A percentile compares a stretch with the other conserved stretches of the same genome.
Conservation (phyloP, 1,139 yeast species). For the Kurtzmaniella quercitrusa region DNA sequence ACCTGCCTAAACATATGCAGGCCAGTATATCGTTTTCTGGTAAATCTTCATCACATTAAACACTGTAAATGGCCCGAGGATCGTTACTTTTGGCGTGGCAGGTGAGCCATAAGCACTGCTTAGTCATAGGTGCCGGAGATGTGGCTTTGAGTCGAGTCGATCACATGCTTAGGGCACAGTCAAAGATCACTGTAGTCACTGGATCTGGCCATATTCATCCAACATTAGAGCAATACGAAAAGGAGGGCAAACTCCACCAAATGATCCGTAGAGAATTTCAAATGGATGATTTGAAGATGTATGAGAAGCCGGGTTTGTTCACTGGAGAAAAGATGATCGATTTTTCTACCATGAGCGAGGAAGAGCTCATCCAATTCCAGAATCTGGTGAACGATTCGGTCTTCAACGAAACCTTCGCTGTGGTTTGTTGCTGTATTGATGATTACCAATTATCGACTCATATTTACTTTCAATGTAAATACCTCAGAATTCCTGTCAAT, state of each 20-base stretch:
- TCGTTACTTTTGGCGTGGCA: slow-evolving; percentile 74
- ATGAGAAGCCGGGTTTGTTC: slow-evolving; percentile 23
- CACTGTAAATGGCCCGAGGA: slow-evolving; percentile 38
- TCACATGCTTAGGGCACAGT: slow-evolving; percentile 66
- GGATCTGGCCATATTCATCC: slow-evolving; percentile 45
- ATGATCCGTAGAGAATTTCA: slow-evolving; percentile 40
- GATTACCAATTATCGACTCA: slow-evolving; percentile 58
- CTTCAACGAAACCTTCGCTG: slow-evolving; percentile 44
- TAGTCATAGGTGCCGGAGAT: slow-evolving; percentile 80
- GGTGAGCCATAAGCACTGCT: slow-evolving; percentile 57
- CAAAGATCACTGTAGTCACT: slow-evolving; percentile 64
- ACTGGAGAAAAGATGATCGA: slow-evolving; percentile 1
- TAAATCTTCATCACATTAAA: too few species aligned
- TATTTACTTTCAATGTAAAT: slow-evolving; percentile 59
- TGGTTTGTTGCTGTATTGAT: slow-evolving; percentile 74
- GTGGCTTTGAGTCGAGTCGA: slow-evolving; percentile 72
- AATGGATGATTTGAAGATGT: slow-evolving; percentile 47
- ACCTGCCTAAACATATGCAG: too few species aligned
- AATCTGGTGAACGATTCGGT: slow-evolving; percentile 30
- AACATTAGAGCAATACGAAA: slow-evolving; percentile 33
- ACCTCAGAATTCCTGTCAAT: slow-evolving; percentile 60
- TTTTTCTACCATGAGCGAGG: slow-evolving; percentile 13
- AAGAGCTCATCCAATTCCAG: slow-evolving; percentile 22
- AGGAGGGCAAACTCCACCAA: slow-evolving; percentile 39
- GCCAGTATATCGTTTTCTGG: too few species aligned